Conservation (phyloP, 371 early-diverging fungal species). For the Mucor indicus region DNA sequence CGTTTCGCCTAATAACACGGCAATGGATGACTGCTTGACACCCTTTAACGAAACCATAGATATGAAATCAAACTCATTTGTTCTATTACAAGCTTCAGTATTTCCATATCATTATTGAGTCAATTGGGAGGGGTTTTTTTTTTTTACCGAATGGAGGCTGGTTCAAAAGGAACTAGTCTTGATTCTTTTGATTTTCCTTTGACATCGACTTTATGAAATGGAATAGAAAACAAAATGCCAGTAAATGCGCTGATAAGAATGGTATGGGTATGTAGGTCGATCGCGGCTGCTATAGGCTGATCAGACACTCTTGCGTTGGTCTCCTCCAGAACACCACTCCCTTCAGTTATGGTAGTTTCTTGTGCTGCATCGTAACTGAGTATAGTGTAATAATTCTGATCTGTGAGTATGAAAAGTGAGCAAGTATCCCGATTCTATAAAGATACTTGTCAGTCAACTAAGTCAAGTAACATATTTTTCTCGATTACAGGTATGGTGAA, state of each 20-base stretch:
- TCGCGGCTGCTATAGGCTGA: background rate
- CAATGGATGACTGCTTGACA: background rate
- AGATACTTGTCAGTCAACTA: background rate
- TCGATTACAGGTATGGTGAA: conserved; percentile 43
- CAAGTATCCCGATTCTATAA: conserved; percentile 9
- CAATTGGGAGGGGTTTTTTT: no score
- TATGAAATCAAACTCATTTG: conserved; percentile 13
- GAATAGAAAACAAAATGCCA: conserved; percentile 13
- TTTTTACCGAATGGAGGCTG: background rate
- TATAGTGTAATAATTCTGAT: conserved; percentile 9
- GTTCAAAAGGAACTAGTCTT: background rate
- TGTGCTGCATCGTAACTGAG: background rate
- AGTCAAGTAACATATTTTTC: background rate
- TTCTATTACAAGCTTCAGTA: conserved; percentile 5
- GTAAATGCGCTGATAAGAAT: conserved; percentile 12
- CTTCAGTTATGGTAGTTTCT: conserved; percentile 4
- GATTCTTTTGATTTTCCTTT: background rate
- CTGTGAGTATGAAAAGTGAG: conserved; percentile 19
- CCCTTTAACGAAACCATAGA: conserved; percentile 12
- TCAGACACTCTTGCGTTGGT: conserved; percentile 1
- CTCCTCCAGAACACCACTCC: conserved; percentile 4
- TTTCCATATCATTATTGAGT: background rate
- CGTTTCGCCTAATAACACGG: conserved; percentile 16
- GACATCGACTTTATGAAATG: background rate
- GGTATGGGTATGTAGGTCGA: conserved; percentile 2